Percentiles rank a stretch among this genome's conserved stretches.
phyloP scores from a whole-genome alignment of 352 stramenopile genomes.

The Thalassiosira hispida region DNA sequence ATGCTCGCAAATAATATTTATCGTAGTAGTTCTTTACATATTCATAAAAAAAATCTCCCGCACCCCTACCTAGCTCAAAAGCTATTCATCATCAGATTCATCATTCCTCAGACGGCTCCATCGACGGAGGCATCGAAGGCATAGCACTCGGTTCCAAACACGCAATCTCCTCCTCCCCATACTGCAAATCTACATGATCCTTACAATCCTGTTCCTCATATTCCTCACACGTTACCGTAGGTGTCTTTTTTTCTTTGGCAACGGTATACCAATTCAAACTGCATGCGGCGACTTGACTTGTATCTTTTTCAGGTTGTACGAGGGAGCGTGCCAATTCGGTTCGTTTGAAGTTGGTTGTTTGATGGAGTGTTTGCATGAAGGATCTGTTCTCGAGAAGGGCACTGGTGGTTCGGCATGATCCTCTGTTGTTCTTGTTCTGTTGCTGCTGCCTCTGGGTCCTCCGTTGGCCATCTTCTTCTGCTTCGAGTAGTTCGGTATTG shows the following conservation, averaged over 20 bases:
- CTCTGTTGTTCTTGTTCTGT: no score
- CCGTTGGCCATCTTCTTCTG: no score
- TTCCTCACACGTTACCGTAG: slow-evolving; percentile 19
- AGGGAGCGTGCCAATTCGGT: slow-evolving; percentile 11
- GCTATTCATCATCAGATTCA: no score
- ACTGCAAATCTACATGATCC: slow-evolving; percentile 21
- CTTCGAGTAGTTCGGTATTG: no score
- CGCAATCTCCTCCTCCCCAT: not conserved
- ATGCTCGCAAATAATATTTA: no score
- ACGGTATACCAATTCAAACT: slow-evolving; percentile 25
- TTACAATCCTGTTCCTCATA: slow-evolving; percentile 13
- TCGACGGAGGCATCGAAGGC: not conserved
- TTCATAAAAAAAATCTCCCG: no score
- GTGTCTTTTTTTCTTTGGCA: slow-evolving; percentile 9
- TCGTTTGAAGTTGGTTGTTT: slow-evolving; percentile 11
- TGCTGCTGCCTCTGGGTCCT: no score
- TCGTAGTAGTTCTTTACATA: no score
- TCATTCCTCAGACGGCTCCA: no score
- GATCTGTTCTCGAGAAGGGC: not conserved
- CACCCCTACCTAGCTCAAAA: no score
- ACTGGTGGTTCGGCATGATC: no score
- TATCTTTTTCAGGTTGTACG: slow-evolving; percentile 26
- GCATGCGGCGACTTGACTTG: slow-evolving; percentile 10
- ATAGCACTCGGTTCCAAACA: slow-evolving; percentile 18
- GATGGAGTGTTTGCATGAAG: slow-evolving; percentile 7